These are phyloP conservation scores for Bertia moriformis DNA, from an alignment of 2,329 filamentous ascomycete species.

Conservation along the genomic window DNA sequence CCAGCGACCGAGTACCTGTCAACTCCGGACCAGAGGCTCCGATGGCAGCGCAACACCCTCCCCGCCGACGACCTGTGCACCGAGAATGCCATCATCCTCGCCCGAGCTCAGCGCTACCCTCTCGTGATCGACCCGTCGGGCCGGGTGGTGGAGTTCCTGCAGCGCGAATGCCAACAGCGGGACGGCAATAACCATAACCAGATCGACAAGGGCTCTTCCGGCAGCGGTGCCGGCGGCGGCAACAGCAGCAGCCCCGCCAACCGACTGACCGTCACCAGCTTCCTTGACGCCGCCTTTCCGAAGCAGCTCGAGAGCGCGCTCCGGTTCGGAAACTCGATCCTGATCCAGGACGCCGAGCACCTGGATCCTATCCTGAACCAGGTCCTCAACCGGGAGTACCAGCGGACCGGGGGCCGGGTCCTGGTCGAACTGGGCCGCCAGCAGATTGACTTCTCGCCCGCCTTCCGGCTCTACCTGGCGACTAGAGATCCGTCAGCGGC, in stretches of 20 bases:
- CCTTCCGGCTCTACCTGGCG: conserved; percentile 88
- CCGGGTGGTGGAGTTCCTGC: conserved; percentile 82
- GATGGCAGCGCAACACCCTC: conserved; percentile 85
- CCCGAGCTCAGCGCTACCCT: conserved; percentile 95
- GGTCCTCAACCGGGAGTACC: conserved; percentile 97
- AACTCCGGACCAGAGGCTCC: conserved; percentile 81
- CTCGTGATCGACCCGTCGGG: conserved; percentile 97
- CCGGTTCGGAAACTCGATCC: conserved; percentile 92
- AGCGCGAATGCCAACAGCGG: conserved; percentile 87
- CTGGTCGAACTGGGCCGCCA: conserved; percentile 96
- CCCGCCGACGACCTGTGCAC: conserved; percentile 96
- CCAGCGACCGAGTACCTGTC: conserved; percentile 93
- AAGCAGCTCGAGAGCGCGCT: conserved; percentile 99
- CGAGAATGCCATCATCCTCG: conserved; percentile 92
- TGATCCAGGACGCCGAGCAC: conserved; percentile 96
- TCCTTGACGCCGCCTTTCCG: conserved; percentile 92
- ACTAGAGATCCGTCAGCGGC: conserved; percentile 90
- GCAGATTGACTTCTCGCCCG: conserved; percentile 95
- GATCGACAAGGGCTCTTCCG: too few relatives aligned
- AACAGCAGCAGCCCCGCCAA: too few relatives aligned
- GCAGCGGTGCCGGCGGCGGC: too few relatives aligned
- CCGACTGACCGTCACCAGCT: conserved; percentile 90
- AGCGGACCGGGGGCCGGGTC: conserved; percentile 93
- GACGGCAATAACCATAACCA: too few relatives aligned
- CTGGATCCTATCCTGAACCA: conserved; percentile 95